Percentiles rank a stretch among this genome's conserved stretches.
phyloP scores from a whole-genome alignment of 2,329 filamentous ascomycete genomes.

The Aspergillus fijiensis region DNA sequence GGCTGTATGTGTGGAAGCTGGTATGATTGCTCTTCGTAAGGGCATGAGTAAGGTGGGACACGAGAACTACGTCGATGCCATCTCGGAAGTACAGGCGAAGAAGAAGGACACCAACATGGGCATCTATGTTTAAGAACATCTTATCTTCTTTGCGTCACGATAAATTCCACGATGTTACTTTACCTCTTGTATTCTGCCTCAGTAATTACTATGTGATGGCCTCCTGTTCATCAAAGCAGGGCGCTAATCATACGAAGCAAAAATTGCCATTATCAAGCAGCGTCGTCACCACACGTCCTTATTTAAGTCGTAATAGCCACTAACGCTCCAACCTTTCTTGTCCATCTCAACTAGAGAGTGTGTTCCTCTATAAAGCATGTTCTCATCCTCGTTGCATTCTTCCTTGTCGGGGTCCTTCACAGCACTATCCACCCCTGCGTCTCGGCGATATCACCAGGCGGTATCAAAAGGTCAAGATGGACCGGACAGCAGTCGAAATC shows the following conservation, averaged over 20 bases:
- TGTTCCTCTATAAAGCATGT: slow-evolving; percentile 53
- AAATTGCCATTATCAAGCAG: too few relatives aligned
- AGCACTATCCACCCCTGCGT: slow-evolving; percentile 75
- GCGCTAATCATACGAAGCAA: too few relatives aligned
- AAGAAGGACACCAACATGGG: slow-evolving; percentile 74
- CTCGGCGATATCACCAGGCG: slow-evolving; percentile 74
- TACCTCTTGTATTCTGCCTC: not conserved
- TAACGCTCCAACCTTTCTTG: slow-evolving; percentile 58
- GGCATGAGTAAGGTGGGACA: slow-evolving; percentile 96
- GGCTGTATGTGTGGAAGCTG: slow-evolving; percentile 96
- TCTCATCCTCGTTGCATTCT: slow-evolving; percentile 50
- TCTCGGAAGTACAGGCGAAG: slow-evolving; percentile 83
- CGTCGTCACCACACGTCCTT: too few relatives aligned
- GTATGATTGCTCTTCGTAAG: slow-evolving; percentile 95
- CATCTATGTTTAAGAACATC: slow-evolving; percentile 42
- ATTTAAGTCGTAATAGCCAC: too few relatives aligned
- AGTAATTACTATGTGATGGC: not conserved
- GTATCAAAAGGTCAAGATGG: slow-evolving; percentile 60
- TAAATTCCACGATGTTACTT: slow-evolving; percentile 2
- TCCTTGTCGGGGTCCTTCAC: slow-evolving; percentile 77
- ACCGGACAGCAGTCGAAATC: too few relatives aligned
- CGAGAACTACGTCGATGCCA: slow-evolving; percentile 98
- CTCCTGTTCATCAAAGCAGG: too few relatives aligned
- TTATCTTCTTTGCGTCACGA: slow-evolving; percentile 4
- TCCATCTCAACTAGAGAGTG: slow-evolving; percentile 68